phyloP scores from a whole-genome alignment of 2,329 filamentous ascomycete species.

The Nemania serpens region DNA sequence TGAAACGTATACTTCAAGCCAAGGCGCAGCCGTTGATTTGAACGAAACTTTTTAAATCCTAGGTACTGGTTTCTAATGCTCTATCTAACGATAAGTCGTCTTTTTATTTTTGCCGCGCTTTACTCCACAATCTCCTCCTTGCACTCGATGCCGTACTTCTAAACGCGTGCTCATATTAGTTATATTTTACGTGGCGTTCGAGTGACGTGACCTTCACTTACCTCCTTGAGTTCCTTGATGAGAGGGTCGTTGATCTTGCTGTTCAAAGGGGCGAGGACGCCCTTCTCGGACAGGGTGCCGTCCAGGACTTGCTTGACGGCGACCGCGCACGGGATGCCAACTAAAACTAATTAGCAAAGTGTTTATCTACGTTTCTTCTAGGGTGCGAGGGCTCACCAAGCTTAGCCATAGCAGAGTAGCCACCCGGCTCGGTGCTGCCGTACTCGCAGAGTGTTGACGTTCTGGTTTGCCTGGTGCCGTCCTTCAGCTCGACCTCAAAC shows the following conservation, averaged over 20 bases:
- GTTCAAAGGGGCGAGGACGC: slow-evolving; percentile 78
- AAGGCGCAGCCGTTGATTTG: too few species aligned
- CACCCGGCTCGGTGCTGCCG: slow-evolving; percentile 66
- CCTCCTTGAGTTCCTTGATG: slow-evolving; percentile 63
- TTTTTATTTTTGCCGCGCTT: too few species aligned
- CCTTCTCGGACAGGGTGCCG: slow-evolving; percentile 73
- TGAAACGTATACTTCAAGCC: too few species aligned
- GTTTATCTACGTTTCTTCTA: not conserved
- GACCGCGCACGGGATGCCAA: slow-evolving; percentile 59
- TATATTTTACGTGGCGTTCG: too few species aligned
- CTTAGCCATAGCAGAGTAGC: slow-evolving; percentile 85
- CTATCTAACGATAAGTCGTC: too few species aligned
- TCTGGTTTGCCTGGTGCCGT: slow-evolving; percentile 76
- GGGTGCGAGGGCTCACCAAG: not conserved
- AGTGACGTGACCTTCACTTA: slow-evolving; percentile 11
- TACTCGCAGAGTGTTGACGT: slow-evolving; percentile 85
- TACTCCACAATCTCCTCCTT: slow-evolving; percentile 31
- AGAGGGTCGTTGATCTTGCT: slow-evolving; percentile 68
- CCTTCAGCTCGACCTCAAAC: slow-evolving; percentile 83
- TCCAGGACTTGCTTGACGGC: slow-evolving; percentile 77
- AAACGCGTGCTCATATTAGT: not conserved
- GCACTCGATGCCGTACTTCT: slow-evolving; percentile 52
- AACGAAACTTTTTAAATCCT: too few species aligned
- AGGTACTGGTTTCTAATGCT: too few species aligned
- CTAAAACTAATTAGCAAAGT: slow-evolving; percentile 39